A percentile compares a stretch with the other conserved stretches of the same genome.
phyloP scores from a whole-genome alignment of 2,329 filamentous ascomycete species.

The Diaporthe citrichinensis region DNA sequence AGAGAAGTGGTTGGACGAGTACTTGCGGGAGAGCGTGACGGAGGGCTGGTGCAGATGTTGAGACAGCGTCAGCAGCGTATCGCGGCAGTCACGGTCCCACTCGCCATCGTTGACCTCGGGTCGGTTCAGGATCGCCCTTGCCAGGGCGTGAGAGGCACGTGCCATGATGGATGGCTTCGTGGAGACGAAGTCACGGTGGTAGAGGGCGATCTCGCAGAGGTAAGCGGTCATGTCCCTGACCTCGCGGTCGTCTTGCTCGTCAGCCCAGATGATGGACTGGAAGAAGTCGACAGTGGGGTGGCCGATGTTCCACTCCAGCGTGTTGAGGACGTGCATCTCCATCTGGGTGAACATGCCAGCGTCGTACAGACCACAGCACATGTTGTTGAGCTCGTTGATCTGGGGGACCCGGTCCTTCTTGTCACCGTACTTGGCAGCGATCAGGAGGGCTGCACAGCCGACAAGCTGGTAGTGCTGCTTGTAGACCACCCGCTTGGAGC shows the following conservation, averaged over 20 bases:
- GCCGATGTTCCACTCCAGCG: conserved; percentile 94
- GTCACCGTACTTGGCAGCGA: conserved; percentile 98
- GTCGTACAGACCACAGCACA: conserved; percentile 99
- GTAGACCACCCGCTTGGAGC: conserved; percentile 96
- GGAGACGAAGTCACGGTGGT: conserved; percentile 97
- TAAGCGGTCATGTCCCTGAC: conserved; percentile 96
- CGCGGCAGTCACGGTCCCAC: conserved; percentile 81
- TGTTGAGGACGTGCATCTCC: conserved; percentile 99
- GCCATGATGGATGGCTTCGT: conserved; percentile 93
- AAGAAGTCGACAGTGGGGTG: conserved; percentile 97
- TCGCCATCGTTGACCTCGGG: conserved; percentile 82
- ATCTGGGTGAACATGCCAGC: conserved; percentile 99
- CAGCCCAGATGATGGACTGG: conserved; percentile 86
- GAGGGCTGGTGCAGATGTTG: conserved; percentile 73
- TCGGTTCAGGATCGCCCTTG: conserved; percentile 86
- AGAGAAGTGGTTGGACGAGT: conserved; percentile 67
- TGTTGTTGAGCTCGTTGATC: conserved; percentile 96
- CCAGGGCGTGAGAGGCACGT: conserved; percentile 86
- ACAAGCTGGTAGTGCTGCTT: conserved; percentile 99
- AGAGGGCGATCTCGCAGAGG: conserved; percentile 93
- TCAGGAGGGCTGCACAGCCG: conserved; percentile 94
- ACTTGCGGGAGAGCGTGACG: conserved; percentile 71
- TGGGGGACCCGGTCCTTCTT: conserved; percentile 99
- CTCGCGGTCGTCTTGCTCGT: conserved; percentile 84
- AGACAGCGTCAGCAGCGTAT: conserved; percentile 72